Percentiles rank a stretch among this genome's conserved stretches.
Conservation (phyloP, 345 rosid genomes). For the Brassica nigra region DNA sequence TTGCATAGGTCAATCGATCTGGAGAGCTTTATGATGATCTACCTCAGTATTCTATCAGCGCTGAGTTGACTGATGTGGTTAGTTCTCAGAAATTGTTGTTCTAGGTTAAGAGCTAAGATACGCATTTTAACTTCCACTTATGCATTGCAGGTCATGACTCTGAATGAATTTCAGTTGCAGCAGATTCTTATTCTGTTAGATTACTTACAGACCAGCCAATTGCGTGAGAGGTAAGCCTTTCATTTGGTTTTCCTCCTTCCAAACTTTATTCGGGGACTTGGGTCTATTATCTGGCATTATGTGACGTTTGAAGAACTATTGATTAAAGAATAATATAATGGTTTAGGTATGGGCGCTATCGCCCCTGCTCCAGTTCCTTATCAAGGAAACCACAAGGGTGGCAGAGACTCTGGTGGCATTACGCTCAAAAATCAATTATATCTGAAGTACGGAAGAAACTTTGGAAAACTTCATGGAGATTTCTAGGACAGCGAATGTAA, state of each 20-base stretch:
- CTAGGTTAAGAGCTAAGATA: constrained; percentile 14
- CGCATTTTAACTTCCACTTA: constrained; percentile 18
- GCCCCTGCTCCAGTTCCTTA: constrained; percentile 64
- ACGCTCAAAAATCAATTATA: constrained; percentile 77
- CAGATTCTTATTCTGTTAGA: constrained; percentile 69
- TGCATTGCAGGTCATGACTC: constrained; percentile 52
- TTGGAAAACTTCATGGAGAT: constrained; percentile 87
- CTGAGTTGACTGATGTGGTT: constrained; percentile 72
- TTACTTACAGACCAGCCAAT: constrained; percentile 62
- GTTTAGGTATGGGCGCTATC: constrained; percentile 86
- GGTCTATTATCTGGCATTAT: not conserved
- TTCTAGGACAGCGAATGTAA: constrained; percentile 74
- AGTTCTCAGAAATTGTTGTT: constrained; percentile 30
- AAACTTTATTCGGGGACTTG: constrained; percentile 7
- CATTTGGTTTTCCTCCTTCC: not conserved
- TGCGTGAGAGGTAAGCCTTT: constrained; percentile 78
- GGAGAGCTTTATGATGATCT: constrained; percentile 68
- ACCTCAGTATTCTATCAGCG: constrained; percentile 76
- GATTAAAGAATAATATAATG: constrained; percentile 9
- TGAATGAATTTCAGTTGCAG: constrained; percentile 77
- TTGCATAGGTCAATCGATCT: constrained; percentile 64
- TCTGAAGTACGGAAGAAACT: constrained; percentile 73
- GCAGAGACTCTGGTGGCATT: constrained; percentile 87
- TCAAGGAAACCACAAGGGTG: constrained; percentile 66
- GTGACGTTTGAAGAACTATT: not conserved